Percentiles rank a stretch among this genome's conserved stretches.
Conservation (phyloP, 2,329 filamentous ascomycete species). For the Stagonosporopsis chrysanthemi region DNA sequence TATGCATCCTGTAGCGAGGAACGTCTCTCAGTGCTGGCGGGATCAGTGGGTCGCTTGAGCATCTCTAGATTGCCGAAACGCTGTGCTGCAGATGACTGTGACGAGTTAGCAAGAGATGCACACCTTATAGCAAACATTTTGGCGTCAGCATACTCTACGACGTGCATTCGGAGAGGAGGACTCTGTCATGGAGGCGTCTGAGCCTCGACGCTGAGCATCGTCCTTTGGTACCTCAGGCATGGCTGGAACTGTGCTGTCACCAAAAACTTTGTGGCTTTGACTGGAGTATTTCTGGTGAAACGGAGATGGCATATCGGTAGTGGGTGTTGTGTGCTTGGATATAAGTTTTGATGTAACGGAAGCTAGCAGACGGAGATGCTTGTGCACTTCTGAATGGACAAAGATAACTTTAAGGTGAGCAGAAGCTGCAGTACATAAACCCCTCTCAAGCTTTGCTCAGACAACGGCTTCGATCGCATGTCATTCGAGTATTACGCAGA, state of each 20-base stretch:
- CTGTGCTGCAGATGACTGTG: conserved; percentile 40
- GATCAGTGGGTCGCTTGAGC: conserved; percentile 44
- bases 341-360: background rate
- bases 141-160: conserved; percentile 34
- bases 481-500: conserved; percentile 44
- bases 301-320: conserved; percentile 44
- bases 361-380: background rate
- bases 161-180: conserved; percentile 33
- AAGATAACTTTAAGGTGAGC: background rate
- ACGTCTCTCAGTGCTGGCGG: conserved; percentile 37
- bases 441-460: conserved; percentile 25
- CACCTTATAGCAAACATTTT: too few species aligned
- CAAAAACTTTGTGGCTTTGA: conserved; percentile 44
- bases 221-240: conserved; percentile 47
- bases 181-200: conserved; percentile 37
- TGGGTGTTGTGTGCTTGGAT: background rate
- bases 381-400: background rate
- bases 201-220: conserved; percentile 42
- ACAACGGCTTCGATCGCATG: conserved; percentile 27
- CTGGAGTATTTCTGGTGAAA: conserved; percentile 50
- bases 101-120: conserved; percentile 11
- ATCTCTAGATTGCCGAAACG: conserved; percentile 44
- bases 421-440: conserved; percentile 23
- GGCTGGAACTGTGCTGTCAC: conserved; percentile 34
- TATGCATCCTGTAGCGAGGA: conserved; percentile 45